A percentile compares a stretch with the other conserved stretches of the same genome.
Conservation (phyloP, 2,329 filamentous ascomycete genomes). For the Graphiopsis chlorocephala region DNA sequence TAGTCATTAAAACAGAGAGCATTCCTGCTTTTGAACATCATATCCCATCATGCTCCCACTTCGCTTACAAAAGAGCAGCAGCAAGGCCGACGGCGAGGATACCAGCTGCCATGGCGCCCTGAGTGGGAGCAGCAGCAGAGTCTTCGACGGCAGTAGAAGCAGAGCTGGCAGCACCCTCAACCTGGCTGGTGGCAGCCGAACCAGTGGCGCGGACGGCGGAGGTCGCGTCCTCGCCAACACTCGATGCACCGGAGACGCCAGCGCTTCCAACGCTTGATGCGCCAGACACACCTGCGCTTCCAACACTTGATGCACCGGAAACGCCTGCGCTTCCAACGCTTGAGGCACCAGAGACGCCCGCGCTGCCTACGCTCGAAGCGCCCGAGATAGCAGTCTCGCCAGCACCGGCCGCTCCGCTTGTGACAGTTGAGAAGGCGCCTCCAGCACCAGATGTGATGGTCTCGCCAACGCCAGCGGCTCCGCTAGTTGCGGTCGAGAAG, state of each 20-base stretch:
- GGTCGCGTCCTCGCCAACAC: conserved; percentile 16
- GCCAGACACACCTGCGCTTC: neutral
- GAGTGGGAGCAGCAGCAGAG: conserved; percentile 8
- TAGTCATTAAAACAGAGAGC: neutral
- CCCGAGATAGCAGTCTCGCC: conserved; percentile 16
- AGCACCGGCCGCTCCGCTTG: conserved; percentile 15
- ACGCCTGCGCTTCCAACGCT: neutral
- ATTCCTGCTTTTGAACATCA: neutral
- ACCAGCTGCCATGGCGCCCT: conserved; percentile 5
- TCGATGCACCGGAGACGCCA: conserved; percentile 11
- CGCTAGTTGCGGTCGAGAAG: conserved; percentile 15
- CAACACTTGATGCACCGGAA: neutral
- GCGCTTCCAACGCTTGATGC: neutral
- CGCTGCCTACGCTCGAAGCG: neutral
- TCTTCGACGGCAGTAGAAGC: neutral
- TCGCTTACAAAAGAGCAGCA: conserved; percentile 6
- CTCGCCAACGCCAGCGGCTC: conserved; percentile 15
- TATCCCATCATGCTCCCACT: neutral
- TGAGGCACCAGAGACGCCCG: neutral
- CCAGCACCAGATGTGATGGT: neutral
- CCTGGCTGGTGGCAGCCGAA: conserved; percentile 1
- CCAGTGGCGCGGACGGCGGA: conserved; percentile 14
- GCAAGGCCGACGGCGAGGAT: conserved; percentile 9
- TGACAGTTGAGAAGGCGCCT: conserved; percentile 21
- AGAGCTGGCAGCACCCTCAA: neutral